phyloP scores from a whole-genome alignment of 768 basidiomycete genomes.

The Lactarius hatsudake region DNA sequence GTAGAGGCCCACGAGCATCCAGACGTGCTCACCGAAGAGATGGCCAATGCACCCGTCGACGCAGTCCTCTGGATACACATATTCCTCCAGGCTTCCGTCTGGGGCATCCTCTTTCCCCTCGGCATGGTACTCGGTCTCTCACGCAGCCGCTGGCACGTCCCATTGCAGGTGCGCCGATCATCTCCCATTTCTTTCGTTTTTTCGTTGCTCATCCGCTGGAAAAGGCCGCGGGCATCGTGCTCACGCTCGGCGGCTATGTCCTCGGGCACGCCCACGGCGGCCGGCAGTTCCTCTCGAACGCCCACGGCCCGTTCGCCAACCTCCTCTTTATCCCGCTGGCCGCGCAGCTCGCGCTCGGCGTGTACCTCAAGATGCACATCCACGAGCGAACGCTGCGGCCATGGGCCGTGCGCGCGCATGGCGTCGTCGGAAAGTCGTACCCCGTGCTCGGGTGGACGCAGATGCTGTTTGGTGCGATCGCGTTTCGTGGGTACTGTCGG shows the following conservation, averaged over 20 bases:
- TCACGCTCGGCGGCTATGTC: constrained; percentile 71
- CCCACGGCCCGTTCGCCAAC: constrained; percentile 68
- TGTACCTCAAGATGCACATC: constrained; percentile 91
- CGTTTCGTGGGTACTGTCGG: constrained; percentile 74
- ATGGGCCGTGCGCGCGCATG: constrained; percentile 66
- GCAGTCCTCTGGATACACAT: constrained; percentile 82
- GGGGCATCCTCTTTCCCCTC: constrained; percentile 85
- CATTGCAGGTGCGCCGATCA: constrained; percentile 60
- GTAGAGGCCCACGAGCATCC: constrained; percentile 60
- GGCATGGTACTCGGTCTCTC: constrained; percentile 76
- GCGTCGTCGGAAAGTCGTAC: constrained; percentile 78
- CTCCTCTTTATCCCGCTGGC: constrained; percentile 64
- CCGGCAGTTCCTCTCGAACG: constrained; percentile 67
- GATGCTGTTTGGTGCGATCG: constrained; percentile 80
- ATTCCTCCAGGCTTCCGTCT: constrained; percentile 67
- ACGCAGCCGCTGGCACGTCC: constrained; percentile 89
- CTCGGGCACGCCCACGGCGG: constrained; percentile 89
- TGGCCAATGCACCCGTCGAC: constrained; percentile 66
- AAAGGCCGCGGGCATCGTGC: constrained; percentile 61
- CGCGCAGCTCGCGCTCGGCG: constrained; percentile 66
- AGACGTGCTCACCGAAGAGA: constrained; percentile 61
- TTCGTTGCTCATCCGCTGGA: neutral
- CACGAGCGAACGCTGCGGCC: constrained; percentile 73
- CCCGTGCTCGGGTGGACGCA: constrained; percentile 88
- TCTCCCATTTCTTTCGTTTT: neutral